A percentile compares a stretch with the other conserved stretches of the same genome.
These are phyloP conservation scores for Massospora cicadina DNA, from an alignment of 371 early-diverging fungal genomes.

Conservation along the genomic window DNA sequence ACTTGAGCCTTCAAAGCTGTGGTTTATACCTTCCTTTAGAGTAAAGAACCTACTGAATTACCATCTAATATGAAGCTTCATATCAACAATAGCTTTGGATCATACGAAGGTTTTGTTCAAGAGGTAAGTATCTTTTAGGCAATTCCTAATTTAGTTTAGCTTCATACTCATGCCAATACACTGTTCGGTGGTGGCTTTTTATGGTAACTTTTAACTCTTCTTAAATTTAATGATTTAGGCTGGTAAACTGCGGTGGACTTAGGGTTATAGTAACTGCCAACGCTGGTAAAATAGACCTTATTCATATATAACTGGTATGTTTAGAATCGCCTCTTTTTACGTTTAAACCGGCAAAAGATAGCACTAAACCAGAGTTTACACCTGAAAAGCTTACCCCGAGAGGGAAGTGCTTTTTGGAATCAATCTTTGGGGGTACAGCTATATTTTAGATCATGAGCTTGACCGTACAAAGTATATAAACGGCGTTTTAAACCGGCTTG, in stretches of 20 bases:
- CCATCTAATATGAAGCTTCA: background rate
- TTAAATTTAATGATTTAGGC: no score
- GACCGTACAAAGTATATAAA: conserved; percentile 2
- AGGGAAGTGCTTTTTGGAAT: background rate
- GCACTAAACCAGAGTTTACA: background rate
- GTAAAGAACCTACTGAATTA: background rate
- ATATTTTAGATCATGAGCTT: conserved; percentile 9
- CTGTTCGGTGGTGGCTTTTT: conserved; percentile 9
- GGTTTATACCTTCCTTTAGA: conserved; percentile 5
- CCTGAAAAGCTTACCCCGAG: background rate
- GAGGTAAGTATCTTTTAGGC: background rate
- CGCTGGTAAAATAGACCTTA: background rate
- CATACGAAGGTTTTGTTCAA: background rate
- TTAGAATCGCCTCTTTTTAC: conserved; percentile 1
- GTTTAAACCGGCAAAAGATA: conserved; percentile 2
- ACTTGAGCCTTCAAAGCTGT: no score
- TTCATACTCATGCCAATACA: conserved; percentile 3
- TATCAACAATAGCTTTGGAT: background rate
- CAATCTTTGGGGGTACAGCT: conserved; percentile 9
- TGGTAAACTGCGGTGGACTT: no score
- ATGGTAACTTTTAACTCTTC: conserved; percentile 9
- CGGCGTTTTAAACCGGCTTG: background rate
- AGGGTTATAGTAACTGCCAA: conserved; percentile 6
- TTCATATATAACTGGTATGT: no score
- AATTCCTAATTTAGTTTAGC: background rate